Conservation (phyloP, 305 asterid species). For the Striga hermonthica region DNA sequence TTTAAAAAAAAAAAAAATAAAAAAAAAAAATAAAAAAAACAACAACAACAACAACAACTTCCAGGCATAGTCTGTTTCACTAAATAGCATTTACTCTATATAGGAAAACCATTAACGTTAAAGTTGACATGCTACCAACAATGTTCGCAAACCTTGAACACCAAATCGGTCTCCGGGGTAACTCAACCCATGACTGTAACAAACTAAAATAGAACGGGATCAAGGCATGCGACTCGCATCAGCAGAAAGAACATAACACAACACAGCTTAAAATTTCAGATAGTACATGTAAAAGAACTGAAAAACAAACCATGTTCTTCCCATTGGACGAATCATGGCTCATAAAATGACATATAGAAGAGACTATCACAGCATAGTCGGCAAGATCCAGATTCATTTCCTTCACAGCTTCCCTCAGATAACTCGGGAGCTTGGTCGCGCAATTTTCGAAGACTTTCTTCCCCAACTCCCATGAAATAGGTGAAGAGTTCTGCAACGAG, state of each 20-base stretch:
- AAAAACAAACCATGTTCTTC: conserved; percentile 45
- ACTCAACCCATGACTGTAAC: conserved; percentile 21
- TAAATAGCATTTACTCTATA: background rate
- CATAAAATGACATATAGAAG: conserved; percentile 46
- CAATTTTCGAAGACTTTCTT: conserved; percentile 54
- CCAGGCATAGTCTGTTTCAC: background rate
- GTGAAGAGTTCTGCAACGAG: conserved; percentile 54
- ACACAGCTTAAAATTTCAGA: conserved; percentile 6
- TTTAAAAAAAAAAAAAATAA: too few species aligned
- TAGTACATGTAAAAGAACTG: conserved; percentile 29
- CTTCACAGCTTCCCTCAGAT: conserved; percentile 50
- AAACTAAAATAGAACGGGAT: conserved; percentile 22
- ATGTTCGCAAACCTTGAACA: background rate
- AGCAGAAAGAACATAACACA: conserved; percentile 25
- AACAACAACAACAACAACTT: too few species aligned
- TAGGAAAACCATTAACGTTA: conserved; percentile 10
- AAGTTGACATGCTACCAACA: conserved; percentile 12
- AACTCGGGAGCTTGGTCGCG: conserved; percentile 36
- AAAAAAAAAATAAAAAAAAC: too few species aligned
- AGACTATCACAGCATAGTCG: conserved; percentile 53
- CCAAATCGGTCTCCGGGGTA: conserved; percentile 6
- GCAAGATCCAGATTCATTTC: conserved; percentile 43
- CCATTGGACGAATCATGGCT: conserved; percentile 40
- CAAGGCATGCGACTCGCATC: conserved; percentile 17
- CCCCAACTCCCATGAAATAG: conserved; percentile 65